Evolutionary conservation across 2,329 filamentous ascomycete species (phyloP).

Genomic region (Beauveria australis): DNA sequence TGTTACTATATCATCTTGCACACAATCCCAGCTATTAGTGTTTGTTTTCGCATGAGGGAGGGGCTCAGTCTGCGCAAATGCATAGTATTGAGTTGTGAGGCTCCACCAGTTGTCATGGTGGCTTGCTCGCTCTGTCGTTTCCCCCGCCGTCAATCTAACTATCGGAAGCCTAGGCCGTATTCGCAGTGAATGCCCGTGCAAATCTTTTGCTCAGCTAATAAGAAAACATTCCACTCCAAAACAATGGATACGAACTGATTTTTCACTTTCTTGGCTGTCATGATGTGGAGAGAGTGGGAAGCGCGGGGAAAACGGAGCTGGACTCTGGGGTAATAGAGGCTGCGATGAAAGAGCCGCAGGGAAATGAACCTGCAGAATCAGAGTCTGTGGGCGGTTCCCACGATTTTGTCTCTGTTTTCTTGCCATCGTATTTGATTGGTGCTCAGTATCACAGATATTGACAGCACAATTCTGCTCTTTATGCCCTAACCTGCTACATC

Average conservation of each 20-base stretch:
- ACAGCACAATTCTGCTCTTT: too few relatives aligned
- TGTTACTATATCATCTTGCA: neutral
- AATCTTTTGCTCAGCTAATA: neutral
- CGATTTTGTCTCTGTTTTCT: neutral
- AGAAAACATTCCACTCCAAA: neutral
- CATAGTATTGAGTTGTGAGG: neutral
- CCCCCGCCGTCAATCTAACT: neutral
- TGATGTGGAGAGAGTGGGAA: neutral
- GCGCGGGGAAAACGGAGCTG: conserved; percentile 5
- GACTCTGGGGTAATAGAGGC: neutral
- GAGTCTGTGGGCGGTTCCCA: neutral
- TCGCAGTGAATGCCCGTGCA: neutral
- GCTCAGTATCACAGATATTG: too few relatives aligned
- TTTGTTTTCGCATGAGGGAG: neutral
- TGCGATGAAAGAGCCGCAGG: neutral
- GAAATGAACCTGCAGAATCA: neutral
- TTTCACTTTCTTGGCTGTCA: neutral
- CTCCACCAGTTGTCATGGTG: neutral
- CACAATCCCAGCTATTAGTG: neutral
- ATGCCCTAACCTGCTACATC: too few relatives aligned
- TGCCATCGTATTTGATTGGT: too few relatives aligned
- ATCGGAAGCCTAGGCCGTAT: neutral
- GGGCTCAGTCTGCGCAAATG: neutral
- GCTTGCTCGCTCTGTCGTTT: neutral
- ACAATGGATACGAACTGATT: neutral